phyloP scores from a whole-genome alignment of 768 basidiomycete genomes.

The Leccinum disarticulatum region DNA sequence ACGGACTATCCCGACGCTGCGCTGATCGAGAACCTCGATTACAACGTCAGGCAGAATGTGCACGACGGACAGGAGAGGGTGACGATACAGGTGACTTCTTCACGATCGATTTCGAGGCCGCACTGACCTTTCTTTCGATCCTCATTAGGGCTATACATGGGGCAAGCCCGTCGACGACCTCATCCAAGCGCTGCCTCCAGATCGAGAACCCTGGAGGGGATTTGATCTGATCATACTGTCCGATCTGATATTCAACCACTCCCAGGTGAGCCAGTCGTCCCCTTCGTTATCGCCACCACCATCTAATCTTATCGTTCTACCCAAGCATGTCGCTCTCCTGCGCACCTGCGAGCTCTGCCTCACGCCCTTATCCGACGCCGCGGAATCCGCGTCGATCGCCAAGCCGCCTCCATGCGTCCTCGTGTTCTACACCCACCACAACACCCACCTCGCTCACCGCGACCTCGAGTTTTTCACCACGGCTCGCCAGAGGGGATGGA shows the following conservation, averaged over 20 bases:
- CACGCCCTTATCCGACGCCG: conserved; percentile 21
- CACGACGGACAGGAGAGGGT: conserved; percentile 21
- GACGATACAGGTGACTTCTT: conserved; percentile 36
- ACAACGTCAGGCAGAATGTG: conserved; percentile 68
- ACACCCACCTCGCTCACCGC: conserved; percentile 76
- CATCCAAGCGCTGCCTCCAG: conserved; percentile 28
- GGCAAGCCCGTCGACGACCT: conserved; percentile 49
- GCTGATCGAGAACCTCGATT: conserved; percentile 71
- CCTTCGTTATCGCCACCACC: background rate
- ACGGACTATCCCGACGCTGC: conserved; percentile 90
- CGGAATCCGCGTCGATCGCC: conserved; percentile 7
- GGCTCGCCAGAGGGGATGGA: conserved; percentile 66
- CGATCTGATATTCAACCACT: conserved; percentile 94
- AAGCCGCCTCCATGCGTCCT: conserved; percentile 48
- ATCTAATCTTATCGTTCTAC: background rate
- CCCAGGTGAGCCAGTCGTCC: conserved; percentile 56
- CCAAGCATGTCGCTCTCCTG: conserved; percentile 79
- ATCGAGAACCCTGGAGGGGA: conserved; percentile 21
- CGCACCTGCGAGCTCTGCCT: conserved; percentile 59
- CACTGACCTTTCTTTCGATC: background rate
- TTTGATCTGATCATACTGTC: conserved; percentile 88
- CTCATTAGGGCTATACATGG: conserved; percentile 77
- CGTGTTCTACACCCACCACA: conserved; percentile 88
- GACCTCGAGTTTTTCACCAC: conserved; percentile 82
- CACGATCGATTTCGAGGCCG: background rate